Evolutionary conservation across 2,329 filamentous ascomycete genomes (phyloP), one percentile per base, ranked within the genome.

Genomic region (Colletotrichum australisinense): DNA sequence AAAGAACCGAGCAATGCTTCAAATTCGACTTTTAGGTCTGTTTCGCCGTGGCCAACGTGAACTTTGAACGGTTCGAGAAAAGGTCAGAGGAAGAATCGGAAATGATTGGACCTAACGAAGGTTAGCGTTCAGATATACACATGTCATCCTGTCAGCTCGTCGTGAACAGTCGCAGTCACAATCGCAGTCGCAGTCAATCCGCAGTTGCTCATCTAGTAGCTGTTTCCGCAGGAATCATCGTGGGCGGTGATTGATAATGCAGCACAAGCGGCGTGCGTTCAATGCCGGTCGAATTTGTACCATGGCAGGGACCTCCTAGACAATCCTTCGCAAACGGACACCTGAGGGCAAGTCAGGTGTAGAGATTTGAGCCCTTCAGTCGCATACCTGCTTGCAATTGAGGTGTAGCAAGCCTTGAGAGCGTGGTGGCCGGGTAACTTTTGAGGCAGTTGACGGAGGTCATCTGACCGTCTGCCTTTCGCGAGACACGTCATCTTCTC

Each of bases 1-100:
- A 70, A 63, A 64, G 70, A 67, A 75, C 62, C 69, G 63, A 73
- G 66, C 64, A 62, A 73, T 73, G 74, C 74, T 76, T 69, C 66
- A 38, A 75, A 75, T 69, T 74, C 69, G 66, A 75, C 69, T 73
- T 76, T 75, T 73, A 38, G 28, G 16, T 62, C 67, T 63, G 24
- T 74, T 73, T 63, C 73, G 74, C 74, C 74, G 58, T 70, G 67
- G 63, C 55, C 46, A 66, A 32, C 63, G 24, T 67, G 26, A 66
- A 70, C 57, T 81, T 80, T 79, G 82, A 82, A 79, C 81, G 79
- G 77, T 82, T 80, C 55, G 55, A 64, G 69, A 63, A 71, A 71
- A 63, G 71, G 71, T 63, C 57, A 53, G 74, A 67, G 49, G 66
- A 69, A 66, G 71, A 67, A 74, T 72, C 73, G 59, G 71, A 71